These are phyloP conservation scores for Cornus kousa DNA, from an alignment of 148 eudicot species.

Conservation along the genomic window DNA sequence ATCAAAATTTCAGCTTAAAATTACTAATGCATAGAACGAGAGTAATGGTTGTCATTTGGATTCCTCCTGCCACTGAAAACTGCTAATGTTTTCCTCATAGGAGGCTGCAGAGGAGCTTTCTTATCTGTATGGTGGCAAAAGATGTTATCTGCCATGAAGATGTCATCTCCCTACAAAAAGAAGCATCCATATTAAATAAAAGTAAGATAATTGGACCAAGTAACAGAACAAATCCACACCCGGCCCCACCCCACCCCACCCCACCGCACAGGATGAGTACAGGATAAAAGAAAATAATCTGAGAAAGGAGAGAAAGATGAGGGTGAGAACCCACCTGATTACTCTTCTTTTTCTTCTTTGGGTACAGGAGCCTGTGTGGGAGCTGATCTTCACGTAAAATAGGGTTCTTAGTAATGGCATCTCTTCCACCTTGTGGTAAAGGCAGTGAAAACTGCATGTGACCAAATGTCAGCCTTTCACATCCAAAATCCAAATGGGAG, in stretches of 20 bases:
- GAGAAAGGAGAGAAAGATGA: background rate
- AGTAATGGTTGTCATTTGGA: slow-evolving; percentile 87
- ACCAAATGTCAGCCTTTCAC: background rate
- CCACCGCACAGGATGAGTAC: background rate
- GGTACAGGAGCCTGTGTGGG: slow-evolving; percentile 65
- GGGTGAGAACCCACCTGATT: slow-evolving; percentile 37
- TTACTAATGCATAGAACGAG: slow-evolving; percentile 55
- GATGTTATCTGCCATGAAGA: slow-evolving; percentile 46
- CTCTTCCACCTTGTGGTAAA: slow-evolving; percentile 91
- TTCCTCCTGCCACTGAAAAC: slow-evolving; percentile 84
- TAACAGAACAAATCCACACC: background rate
- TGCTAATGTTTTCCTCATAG: slow-evolving; percentile 78
- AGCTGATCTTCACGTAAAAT: slow-evolving; percentile 90
- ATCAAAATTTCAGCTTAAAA: background rate
- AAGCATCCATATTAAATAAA: background rate
- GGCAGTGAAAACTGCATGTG: slow-evolving; percentile 79
- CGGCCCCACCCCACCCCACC: too few relatives aligned
- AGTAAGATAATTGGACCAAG: background rate
- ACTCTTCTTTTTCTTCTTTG: slow-evolving; percentile 72
- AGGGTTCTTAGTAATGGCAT: slow-evolving; percentile 80
- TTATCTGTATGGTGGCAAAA: slow-evolving; percentile 65
- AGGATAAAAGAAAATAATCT: background rate
- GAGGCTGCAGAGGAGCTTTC: slow-evolving; percentile 67
- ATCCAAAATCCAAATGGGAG: background rate
- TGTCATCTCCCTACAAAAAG: slow-evolving; percentile 55